Conservation (phyloP, 257 asterid species). For the Salvia rosmarinus region DNA sequence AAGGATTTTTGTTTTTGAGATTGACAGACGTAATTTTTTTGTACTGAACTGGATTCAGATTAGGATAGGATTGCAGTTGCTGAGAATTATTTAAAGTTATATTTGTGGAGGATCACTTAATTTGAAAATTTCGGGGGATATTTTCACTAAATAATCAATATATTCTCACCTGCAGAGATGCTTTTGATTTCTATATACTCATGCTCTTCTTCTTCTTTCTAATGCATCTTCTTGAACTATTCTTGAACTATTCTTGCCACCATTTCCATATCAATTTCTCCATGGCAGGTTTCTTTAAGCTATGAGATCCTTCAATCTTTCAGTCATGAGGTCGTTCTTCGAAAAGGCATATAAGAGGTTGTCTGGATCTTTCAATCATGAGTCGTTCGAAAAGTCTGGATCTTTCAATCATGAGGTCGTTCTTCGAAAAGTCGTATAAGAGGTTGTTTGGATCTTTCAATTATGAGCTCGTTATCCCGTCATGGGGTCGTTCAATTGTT, state of each 20-base stretch:
- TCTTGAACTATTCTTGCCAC: slow-evolving; percentile 1
- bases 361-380: not conserved
- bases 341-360: not conserved
- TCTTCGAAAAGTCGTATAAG: too few species aligned
- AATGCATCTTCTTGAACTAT: not conserved
- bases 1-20: slow-evolving; percentile 25
- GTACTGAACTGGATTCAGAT: slow-evolving; percentile 32
- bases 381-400: too few species aligned
- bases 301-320: not conserved
- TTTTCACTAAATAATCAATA: slow-evolving; percentile 34
- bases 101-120: slow-evolving; percentile 2
- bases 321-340: not conserved
- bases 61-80: slow-evolving; percentile 38
- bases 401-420: too few species aligned
- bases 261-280: not conserved
- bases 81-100: not conserved
- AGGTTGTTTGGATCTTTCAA: too few species aligned
- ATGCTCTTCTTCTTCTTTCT: not conserved
- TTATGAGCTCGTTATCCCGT: too few species aligned
- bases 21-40: slow-evolving; percentile 34
- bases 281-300: not conserved
- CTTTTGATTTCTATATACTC: not conserved
- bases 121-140: slow-evolving; percentile 21
- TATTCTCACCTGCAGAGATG: slow-evolving; percentile 19
- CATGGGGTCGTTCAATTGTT: too few species aligned